These are phyloP conservation scores for Botrytis hyacinthi DNA, from an alignment of 2,329 filamentous ascomycete species.

Conservation along the genomic window DNA sequence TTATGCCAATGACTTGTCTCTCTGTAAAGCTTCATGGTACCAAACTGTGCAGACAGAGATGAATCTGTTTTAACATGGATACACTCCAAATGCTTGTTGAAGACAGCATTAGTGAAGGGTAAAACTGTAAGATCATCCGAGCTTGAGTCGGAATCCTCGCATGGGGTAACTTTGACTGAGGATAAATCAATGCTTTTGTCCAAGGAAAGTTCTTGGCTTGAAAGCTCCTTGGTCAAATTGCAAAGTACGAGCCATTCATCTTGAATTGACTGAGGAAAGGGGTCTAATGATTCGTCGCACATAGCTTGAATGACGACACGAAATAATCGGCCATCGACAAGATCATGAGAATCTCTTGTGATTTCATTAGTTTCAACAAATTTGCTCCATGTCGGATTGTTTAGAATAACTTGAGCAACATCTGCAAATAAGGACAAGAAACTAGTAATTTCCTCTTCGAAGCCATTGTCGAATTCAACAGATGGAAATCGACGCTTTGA, in stretches of 20 bases:
- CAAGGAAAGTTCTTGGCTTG: slow-evolving; percentile 37
- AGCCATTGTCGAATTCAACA: slow-evolving; percentile 38
- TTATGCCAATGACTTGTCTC: slow-evolving; percentile 63
- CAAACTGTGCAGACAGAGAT: slow-evolving; percentile 30
- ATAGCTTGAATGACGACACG: slow-evolving; percentile 35
- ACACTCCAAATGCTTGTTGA: slow-evolving; percentile 47
- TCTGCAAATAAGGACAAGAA: slow-evolving; percentile 43
- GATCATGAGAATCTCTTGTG: slow-evolving; percentile 50
- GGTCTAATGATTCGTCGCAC: slow-evolving; percentile 26
- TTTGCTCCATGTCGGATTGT: slow-evolving; percentile 31
- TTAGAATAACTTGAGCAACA: slow-evolving; percentile 40
- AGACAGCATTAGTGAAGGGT: slow-evolving; percentile 47
- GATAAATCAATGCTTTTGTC: slow-evolving; percentile 30
- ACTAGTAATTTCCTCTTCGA: slow-evolving; percentile 38
- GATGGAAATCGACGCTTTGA: slow-evolving; percentile 41
- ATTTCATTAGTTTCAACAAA: slow-evolving; percentile 30
- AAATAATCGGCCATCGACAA: slow-evolving; percentile 53
- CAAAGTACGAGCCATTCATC: slow-evolving; percentile 33
- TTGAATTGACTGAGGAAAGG: slow-evolving; percentile 25
- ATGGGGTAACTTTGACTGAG: slow-evolving; percentile 23
- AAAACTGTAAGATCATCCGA: slow-evolving; percentile 40
- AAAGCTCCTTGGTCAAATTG: slow-evolving; percentile 37
- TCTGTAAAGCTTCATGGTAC: slow-evolving; percentile 43
- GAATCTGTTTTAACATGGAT: slow-evolving; percentile 42
- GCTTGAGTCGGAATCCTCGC: slow-evolving; percentile 24